Evolutionary conservation across 768 basidiomycete species (phyloP).

Genomic region (Fomitopsis pulvina): DNA sequence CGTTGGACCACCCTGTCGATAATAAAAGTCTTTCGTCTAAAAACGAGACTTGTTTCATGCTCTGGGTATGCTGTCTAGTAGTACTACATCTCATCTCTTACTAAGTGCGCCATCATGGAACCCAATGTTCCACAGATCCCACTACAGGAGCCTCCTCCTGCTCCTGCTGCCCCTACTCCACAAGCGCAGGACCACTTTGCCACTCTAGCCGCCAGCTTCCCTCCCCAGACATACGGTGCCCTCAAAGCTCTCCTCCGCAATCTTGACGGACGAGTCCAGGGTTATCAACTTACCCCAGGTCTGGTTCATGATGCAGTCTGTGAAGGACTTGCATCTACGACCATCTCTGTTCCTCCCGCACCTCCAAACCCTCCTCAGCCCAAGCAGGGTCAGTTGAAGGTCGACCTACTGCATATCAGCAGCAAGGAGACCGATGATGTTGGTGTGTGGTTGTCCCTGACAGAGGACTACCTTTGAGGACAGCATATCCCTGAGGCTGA

Average conservation of each 20-base stretch:
- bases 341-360: neutral
- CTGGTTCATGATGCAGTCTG: neutral
- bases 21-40: neutral
- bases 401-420: conserved; percentile 1
- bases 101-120: neutral
- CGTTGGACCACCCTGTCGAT: neutral
- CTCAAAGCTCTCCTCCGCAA: conserved; percentile 1
- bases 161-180: neutral
- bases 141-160: neutral
- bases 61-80: neutral
- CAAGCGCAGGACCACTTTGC: neutral
- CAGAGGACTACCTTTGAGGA: conserved; percentile 1
- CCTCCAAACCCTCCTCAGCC: neutral
- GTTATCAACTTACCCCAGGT: neutral
- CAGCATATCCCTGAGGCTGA: conserved; percentile 2
- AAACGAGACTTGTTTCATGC: neutral
- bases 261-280: neutral
- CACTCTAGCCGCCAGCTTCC: neutral
- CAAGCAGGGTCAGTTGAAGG: neutral
- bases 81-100: neutral
- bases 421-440: conserved; percentile 5
- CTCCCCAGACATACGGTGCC: neutral
- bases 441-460: neutral
- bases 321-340: neutral
- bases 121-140: neutral